Conservation (phyloP, 495 filamentous ascomycete species). For the Daldinia grandis region DNA sequence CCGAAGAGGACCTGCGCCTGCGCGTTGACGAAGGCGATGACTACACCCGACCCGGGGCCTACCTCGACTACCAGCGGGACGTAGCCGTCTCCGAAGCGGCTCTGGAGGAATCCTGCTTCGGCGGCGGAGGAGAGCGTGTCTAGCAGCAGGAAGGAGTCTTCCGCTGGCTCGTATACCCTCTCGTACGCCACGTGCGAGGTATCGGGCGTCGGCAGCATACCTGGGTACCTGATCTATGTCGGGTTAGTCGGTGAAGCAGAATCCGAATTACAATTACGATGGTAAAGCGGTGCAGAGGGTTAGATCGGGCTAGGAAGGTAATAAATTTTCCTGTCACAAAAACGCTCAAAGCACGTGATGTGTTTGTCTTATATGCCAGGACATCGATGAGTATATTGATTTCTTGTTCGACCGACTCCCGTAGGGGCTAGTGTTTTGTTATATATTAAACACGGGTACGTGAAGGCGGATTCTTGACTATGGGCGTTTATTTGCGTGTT, state of each 20-base stretch:
- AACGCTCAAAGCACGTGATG: constrained; percentile 42
- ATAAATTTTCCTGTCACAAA: constrained; percentile 43
- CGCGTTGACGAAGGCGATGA: constrained; percentile 84
- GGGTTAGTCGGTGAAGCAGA: constrained; percentile 2
- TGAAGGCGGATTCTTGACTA: not conserved
- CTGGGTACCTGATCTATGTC: constrained; percentile 3
- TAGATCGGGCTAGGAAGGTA: constrained; percentile 1
- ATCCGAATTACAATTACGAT: not conserved
- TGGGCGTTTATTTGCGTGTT: not conserved
- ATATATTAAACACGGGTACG: not conserved
- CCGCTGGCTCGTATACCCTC: constrained; percentile 90
- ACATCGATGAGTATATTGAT: constrained; percentile 19
- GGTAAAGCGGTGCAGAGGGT: not conserved
- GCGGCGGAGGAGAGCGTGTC: constrained; percentile 82
- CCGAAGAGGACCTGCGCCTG: constrained; percentile 78
- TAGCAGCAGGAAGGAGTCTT: constrained; percentile 94
- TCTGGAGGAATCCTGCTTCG: constrained; percentile 75
- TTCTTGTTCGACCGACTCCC: not conserved
- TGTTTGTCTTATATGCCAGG: constrained; percentile 6
- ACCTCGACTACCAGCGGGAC: constrained; percentile 83
- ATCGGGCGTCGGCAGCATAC: constrained; percentile 90
- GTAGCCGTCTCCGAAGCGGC: constrained; percentile 61
- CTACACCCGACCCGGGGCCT: constrained; percentile 89
- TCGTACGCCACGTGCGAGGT: constrained; percentile 88
- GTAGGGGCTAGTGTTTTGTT: not conserved